Conservation (phyloP, 208 protist genomes). For the Endotrypanum monterogeii region DNA sequence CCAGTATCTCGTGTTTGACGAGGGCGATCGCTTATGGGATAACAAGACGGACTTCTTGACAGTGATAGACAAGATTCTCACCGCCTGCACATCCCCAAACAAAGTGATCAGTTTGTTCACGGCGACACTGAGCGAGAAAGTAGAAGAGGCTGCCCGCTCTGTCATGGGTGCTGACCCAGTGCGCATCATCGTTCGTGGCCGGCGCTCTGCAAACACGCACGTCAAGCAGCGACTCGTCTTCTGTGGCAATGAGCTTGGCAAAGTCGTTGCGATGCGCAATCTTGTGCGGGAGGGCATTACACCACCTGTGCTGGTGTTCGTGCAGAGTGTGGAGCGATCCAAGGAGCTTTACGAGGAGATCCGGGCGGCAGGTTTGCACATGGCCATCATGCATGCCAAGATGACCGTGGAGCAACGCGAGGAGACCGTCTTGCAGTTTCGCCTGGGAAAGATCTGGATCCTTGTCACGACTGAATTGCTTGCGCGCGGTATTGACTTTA, state of each 20-base stretch:
- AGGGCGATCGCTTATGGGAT: constrained; percentile 97
- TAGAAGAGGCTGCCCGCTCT: constrained; percentile 91
- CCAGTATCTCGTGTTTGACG: constrained; percentile 97
- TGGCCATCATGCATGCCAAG: constrained; percentile 91
- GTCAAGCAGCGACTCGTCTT: constrained; percentile 94
- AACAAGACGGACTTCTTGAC: constrained; percentile 71
- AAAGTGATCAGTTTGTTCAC: constrained; percentile 93
- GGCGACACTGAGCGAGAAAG: constrained; percentile 92
- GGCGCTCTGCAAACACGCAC: constrained; percentile 72
- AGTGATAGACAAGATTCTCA: constrained; percentile 90
- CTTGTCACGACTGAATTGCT: constrained; percentile 98
- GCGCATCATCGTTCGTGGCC: constrained; percentile 92
- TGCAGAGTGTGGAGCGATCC: constrained; percentile 97
- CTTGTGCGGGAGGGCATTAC: constrained; percentile 91
- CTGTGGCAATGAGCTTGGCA: constrained; percentile 96
- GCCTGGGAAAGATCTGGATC: constrained; percentile 96
- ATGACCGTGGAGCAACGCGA: constrained; percentile 93
- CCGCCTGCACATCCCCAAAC: constrained; percentile 69
- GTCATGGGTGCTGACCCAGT: constrained; percentile 92
- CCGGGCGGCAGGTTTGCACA: constrained; percentile 76
- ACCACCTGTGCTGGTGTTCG: constrained; percentile 97
- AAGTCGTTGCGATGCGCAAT: constrained; percentile 96
- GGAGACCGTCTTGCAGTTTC: constrained; percentile 93
- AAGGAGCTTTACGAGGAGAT: constrained; percentile 97
- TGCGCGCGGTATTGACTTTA: constrained; percentile 98